Evolutionary conservation across 805 yeast genomes (phyloP), one percentile per base, ranked within the genome.

Genomic region (Kluyveromyces siamensis): DNA sequence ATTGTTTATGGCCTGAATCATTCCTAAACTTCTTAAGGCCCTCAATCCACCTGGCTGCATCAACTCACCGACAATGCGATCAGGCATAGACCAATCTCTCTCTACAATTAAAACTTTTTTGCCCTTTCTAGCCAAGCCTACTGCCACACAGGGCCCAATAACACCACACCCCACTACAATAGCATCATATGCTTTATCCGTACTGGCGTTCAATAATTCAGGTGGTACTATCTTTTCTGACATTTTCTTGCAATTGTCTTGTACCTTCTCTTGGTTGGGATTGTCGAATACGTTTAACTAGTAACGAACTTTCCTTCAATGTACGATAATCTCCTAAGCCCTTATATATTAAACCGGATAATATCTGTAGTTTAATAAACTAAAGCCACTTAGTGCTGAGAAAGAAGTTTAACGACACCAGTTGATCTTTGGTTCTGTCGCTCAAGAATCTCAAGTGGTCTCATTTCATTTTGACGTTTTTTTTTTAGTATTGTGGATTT

Each of bases 101-200:
- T 93, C 99, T 16, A 84, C 72, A 13, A 74, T 66, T 11, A 81
- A 64, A 8, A 93, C 97, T 46, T 76, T 75, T 55, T 96, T 76
- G 33, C 98, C 98, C 60, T 87, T 95, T 57, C 91, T 76, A 1
- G 96, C 98, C 48, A 93, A 70, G 3, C 86, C 89, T 1, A 89
- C 84, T 41, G 97, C 97, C 17, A 91, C 74, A 48, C 91, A 83
- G 2, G 99, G 96, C 1, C 99, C 99, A 21, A 88, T 83, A 18
- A 91, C 96, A 48, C 99, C 99, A n/a, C 98, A 97, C n/a, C 99
- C 99, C 38, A 93, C 81, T 25, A 93, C 84, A 40, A 91, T 81
- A 45, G 83, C 91, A 61, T 93, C 99, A 67, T 79, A 88, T 7
- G 60, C 60, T 37, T 55, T 49, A 19, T 54, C 51, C 30, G 58